Conservation (phyloP, 768 basidiomycete species). For the Serendipita sp. region DNA sequence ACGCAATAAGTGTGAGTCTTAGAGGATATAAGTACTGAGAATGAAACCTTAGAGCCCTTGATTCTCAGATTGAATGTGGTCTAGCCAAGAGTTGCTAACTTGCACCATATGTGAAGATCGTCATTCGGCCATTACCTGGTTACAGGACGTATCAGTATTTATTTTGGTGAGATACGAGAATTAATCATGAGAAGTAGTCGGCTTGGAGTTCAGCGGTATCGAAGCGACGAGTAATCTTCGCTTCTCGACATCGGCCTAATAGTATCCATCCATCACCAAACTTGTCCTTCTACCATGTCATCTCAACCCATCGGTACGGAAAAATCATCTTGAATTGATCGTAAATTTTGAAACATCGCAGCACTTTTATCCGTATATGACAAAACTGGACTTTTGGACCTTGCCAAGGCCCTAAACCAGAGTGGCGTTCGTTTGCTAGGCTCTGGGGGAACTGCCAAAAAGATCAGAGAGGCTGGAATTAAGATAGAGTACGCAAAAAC, state of each 20-base stretch:
- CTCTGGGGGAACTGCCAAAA: slow-evolving; percentile 95
- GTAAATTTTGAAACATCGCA: slow-evolving; percentile 16
- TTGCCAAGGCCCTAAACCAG: slow-evolving; percentile 68
- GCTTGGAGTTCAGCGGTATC: too few species aligned
- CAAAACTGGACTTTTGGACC: slow-evolving; percentile 75
- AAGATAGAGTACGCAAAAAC: slow-evolving; percentile 57
- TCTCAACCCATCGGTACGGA: slow-evolving; percentile 6
- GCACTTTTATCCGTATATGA: slow-evolving; percentile 94
- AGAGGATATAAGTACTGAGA: too few species aligned
- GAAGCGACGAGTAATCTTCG: not conserved
- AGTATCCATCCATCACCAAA: not conserved
- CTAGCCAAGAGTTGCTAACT: too few species aligned
- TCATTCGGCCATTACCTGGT: too few species aligned
- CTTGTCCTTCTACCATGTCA: slow-evolving; percentile 6
- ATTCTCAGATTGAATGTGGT: too few species aligned
- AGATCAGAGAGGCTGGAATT: slow-evolving; percentile 86
- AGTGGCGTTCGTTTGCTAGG: slow-evolving; percentile 80
- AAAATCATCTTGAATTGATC: not conserved
- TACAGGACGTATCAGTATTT: too few species aligned
- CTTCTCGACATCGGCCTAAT: not conserved
- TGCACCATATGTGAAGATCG: too few species aligned
- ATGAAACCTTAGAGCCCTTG: too few species aligned
- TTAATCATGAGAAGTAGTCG: too few species aligned
- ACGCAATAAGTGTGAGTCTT: too few species aligned
- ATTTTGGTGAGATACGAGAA: too few species aligned